phyloP scores from a whole-genome alignment of 2,329 filamentous ascomycete genomes.

The Penicillium occitanis region DNA sequence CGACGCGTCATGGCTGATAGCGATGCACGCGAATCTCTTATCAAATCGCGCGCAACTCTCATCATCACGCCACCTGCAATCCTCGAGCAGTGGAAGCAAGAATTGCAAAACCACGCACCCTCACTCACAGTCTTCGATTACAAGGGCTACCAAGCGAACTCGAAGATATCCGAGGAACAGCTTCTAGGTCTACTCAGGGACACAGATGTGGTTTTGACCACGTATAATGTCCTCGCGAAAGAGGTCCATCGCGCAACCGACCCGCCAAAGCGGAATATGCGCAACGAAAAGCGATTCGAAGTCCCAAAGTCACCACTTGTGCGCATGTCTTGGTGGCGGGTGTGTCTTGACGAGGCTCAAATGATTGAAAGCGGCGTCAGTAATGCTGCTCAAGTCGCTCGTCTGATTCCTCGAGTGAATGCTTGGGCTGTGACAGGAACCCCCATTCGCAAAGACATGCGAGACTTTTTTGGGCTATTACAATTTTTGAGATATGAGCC shows the following conservation, averaged over 20 bases:
- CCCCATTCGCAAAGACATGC: slow-evolving; percentile 75
- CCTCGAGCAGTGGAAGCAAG: slow-evolving; percentile 62
- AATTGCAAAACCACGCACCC: slow-evolving; percentile 59
- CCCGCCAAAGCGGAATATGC: slow-evolving; percentile 69
- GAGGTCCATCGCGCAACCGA: slow-evolving; percentile 76
- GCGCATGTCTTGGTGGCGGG: slow-evolving; percentile 82
- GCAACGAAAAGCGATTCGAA: slow-evolving; percentile 63
- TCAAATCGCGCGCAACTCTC: slow-evolving; percentile 55
- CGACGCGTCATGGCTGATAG: slow-evolving; percentile 26
- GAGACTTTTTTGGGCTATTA: slow-evolving; percentile 77
- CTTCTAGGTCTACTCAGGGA: slow-evolving; percentile 49
- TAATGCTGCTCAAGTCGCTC: slow-evolving; percentile 76
- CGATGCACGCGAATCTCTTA: slow-evolving; percentile 29
- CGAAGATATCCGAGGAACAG: slow-evolving; percentile 38
- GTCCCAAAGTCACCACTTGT: slow-evolving; percentile 73
- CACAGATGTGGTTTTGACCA: slow-evolving; percentile 61
- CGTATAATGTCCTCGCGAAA: slow-evolving; percentile 67
- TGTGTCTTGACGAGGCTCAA: slow-evolving; percentile 70
- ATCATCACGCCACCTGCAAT: slow-evolving; percentile 64
- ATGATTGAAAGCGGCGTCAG: slow-evolving; percentile 90
- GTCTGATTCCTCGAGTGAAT: slow-evolving; percentile 76
- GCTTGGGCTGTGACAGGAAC: slow-evolving; percentile 93
- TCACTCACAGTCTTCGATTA: slow-evolving; percentile 58
- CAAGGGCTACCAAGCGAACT: slow-evolving; percentile 50
- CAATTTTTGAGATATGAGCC: slow-evolving; percentile 78